Percentiles rank a stretch among this genome's conserved stretches.
phyloP scores from a whole-genome alignment of 345 rosid genomes.

The Dipteronia sinensis region DNA sequence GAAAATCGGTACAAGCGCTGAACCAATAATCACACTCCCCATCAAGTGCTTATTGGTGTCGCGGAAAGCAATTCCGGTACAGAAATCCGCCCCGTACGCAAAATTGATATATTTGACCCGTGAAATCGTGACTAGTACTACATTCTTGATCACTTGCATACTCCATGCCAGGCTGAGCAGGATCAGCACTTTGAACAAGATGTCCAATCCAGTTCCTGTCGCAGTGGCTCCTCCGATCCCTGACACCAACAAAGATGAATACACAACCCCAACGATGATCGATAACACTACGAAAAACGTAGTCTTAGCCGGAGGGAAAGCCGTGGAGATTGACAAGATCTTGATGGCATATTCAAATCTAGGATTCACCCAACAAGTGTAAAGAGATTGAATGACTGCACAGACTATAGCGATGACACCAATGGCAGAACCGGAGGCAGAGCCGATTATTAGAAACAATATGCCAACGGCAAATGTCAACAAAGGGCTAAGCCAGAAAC shows the following conservation, averaged over 20 bases:
- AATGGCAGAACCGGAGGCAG: slow-evolving; percentile 44
- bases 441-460: slow-evolving; percentile 51
- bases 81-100: slow-evolving; percentile 53
- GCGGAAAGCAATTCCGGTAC: slow-evolving; percentile 36
- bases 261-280: slow-evolving; percentile 31
- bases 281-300: slow-evolving; percentile 35
- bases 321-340: slow-evolving; percentile 51
- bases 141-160: slow-evolving; percentile 72
- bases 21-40: slow-evolving; percentile 76
- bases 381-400: slow-evolving; percentile 52
- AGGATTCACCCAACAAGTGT: slow-evolving; percentile 71
- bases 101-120: slow-evolving; percentile 55
- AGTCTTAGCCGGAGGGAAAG: slow-evolving; percentile 52
- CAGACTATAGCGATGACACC: slow-evolving; percentile 51
- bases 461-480: slow-evolving; percentile 60
- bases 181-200: slow-evolving; percentile 51
- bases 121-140: slow-evolving; percentile 58
- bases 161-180: slow-evolving; percentile 75
- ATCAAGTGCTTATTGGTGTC: slow-evolving; percentile 51
- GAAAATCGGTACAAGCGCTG: slow-evolving; percentile 53
- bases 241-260: slow-evolving; percentile 59
- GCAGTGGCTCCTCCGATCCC: slow-evolving; percentile 88
- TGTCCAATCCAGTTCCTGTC: slow-evolving; percentile 48
- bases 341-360: slow-evolving; percentile 59
- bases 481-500: slow-evolving; percentile 73